phyloP scores from a whole-genome alignment of 2,329 filamentous ascomycete species.

The Ophiostoma triangulosporum region DNA sequence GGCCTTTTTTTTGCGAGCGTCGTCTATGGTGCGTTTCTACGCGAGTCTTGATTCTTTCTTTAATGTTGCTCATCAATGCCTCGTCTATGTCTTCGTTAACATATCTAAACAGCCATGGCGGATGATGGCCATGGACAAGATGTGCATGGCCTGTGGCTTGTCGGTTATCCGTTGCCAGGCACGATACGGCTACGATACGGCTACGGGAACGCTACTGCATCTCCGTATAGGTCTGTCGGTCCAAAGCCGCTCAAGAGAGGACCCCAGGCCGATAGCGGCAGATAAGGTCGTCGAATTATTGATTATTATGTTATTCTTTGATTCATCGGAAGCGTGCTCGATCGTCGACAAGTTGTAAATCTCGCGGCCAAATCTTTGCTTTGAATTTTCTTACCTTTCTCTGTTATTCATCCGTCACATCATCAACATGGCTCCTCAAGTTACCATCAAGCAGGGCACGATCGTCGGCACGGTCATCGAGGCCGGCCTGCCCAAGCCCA shows the following conservation, averaged over 20 bases:
- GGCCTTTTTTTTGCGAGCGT: neutral
- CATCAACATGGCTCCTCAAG: neutral
- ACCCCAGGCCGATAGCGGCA: neutral
- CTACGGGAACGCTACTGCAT: neutral
- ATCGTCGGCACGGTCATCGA: neutral
- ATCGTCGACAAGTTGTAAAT: neutral
- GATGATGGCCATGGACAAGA: neutral
- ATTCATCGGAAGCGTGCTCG: neutral
- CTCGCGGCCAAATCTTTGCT: neutral
- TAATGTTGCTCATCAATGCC: too few relatives aligned
- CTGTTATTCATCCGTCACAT: too few relatives aligned
- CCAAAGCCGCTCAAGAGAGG: neutral
- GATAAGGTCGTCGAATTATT: neutral
- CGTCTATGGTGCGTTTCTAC: too few relatives aligned
- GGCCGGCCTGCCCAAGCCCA: neutral
- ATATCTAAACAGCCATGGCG: neutral
- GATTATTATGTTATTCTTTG: neutral
- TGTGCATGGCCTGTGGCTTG: neutral
- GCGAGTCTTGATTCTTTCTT: too few relatives aligned
- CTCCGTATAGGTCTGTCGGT: neutral
- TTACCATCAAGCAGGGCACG: neutral
- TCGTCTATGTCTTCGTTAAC: too few relatives aligned
- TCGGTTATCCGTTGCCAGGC: neutral
- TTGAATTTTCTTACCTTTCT: neutral
- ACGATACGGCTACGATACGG: neutral